Evolutionary conservation across 1,284 basidiomycete species (phyloP).

Genomic region (Peniophora sp.): DNA sequence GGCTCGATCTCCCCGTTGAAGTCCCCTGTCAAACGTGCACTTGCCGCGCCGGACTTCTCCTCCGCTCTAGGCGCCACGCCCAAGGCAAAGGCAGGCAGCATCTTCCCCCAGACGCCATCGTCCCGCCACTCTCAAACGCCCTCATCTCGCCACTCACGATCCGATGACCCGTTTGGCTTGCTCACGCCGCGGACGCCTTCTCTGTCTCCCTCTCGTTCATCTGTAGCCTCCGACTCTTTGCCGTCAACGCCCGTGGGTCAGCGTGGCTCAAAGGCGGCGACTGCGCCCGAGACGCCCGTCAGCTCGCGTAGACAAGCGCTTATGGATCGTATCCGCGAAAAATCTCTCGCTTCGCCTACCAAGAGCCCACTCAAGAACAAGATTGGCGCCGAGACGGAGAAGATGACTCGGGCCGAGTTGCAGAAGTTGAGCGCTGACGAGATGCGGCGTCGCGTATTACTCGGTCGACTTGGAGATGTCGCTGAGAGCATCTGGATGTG

Average conservation of each 20-base stretch:
- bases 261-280: conserved; percentile 41
- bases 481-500: conserved; percentile 86
- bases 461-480: conserved; percentile 67
- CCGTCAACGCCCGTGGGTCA: conserved; percentile 62
- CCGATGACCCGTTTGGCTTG: conserved; percentile 15
- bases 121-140: conserved; percentile 28
- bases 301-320: conserved; percentile 68
- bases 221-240: conserved; percentile 26
- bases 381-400: conserved; percentile 23
- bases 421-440: conserved; percentile 68
- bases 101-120: conserved; percentile 38
- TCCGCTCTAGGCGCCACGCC: conserved; percentile 29
- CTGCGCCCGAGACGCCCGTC: conserved; percentile 58
- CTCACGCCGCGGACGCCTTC: conserved; percentile 24
- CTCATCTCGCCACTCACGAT: conserved; percentile 18
- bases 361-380: conserved; percentile 37
- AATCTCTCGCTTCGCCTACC: conserved; percentile 57
- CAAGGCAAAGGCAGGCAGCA: background rate
- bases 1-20: conserved; percentile 24
- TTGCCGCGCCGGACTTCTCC: conserved; percentile 26
- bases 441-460: conserved; percentile 59
- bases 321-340: conserved; percentile 69
- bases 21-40: conserved; percentile 38
- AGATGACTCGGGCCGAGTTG: conserved; percentile 56
- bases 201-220: conserved; percentile 21